A percentile compares a stretch with the other conserved stretches of the same genome.
Evolutionary conservation across 768 basidiomycete species (phyloP).

Genomic region (Serendipita sp.): DNA sequence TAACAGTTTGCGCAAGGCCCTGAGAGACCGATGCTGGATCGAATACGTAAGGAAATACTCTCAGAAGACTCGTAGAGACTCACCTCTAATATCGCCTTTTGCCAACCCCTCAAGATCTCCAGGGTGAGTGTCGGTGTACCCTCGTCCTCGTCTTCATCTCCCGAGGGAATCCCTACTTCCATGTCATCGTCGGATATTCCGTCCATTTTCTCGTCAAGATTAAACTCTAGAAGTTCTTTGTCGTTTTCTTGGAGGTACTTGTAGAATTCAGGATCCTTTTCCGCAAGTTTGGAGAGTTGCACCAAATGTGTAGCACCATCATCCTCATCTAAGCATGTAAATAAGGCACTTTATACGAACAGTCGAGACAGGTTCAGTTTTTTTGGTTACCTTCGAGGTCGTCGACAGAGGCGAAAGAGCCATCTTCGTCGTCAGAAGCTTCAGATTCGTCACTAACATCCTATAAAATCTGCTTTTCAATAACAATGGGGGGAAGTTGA

Average conservation of each 20-base stretch:
- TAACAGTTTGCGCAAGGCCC: constrained; percentile 65
- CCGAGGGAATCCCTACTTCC: constrained; percentile 8
- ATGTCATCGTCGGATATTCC: constrained; percentile 28
- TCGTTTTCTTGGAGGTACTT: constrained; percentile 96
- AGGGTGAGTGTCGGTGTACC: constrained; percentile 43
- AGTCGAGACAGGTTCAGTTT: neutral
- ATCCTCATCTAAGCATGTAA: constrained; percentile 24
- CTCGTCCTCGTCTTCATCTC: constrained; percentile 27
- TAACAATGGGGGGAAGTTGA: constrained; percentile 8
- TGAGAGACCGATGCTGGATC: constrained; percentile 63
- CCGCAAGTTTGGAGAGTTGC: constrained; percentile 74
- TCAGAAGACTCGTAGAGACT: constrained; percentile 10
- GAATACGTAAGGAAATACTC: neutral
- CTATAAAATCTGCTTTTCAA: neutral
- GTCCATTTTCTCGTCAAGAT: constrained; percentile 30
- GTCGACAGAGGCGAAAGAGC: constrained; percentile 62
- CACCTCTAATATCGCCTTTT: constrained; percentile 75
- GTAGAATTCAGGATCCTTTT: constrained; percentile 98
- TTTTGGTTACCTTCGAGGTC: constrained; percentile 42
- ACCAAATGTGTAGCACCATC: constrained; percentile 59
- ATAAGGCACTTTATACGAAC: neutral
- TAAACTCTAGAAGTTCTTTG: constrained; percentile 72
- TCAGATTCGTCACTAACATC: neutral
- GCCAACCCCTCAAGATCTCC: constrained; percentile 63
- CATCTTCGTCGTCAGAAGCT: constrained; percentile 31